Conservation (phyloP, 2,329 filamentous ascomycete species). For the Whalleya microplaca region DNA sequence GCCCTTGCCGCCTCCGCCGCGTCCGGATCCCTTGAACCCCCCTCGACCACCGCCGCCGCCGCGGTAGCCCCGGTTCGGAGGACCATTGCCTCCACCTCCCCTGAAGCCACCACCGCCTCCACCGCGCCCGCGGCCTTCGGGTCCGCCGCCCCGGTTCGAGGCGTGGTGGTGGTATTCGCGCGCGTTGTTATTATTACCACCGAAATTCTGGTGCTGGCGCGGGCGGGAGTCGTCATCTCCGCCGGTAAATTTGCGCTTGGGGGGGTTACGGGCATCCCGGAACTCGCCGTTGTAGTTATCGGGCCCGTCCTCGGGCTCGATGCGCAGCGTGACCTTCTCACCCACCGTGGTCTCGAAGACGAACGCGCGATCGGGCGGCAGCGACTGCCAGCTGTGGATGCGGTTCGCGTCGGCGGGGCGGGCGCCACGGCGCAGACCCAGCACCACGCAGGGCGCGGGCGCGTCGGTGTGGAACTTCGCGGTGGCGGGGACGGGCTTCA, state of each 20-base stretch:
- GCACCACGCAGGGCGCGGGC: conserved; percentile 75
- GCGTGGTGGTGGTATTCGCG: conserved; percentile 46
- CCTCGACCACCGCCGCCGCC: conserved; percentile 46
- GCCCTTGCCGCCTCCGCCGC: conserved; percentile 38
- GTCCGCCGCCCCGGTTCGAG: conserved; percentile 47
- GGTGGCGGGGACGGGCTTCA: conserved; percentile 71
- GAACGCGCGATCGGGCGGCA: conserved; percentile 71
- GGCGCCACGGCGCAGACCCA: conserved; percentile 76
- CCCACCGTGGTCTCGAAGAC: conserved; percentile 82
- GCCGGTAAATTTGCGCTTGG: conserved; percentile 64
- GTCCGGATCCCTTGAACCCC: conserved; percentile 37
- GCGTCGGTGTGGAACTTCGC: conserved; percentile 80
- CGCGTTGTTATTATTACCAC: conserved; percentile 34
- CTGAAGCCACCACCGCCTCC: conserved; percentile 30
- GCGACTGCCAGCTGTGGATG: conserved; percentile 82
- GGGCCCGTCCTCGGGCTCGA: conserved; percentile 77
- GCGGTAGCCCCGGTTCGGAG: conserved; percentile 41
- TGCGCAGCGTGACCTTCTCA: conserved; percentile 81
- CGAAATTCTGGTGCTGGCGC: conserved; percentile 37
- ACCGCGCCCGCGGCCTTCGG: conserved; percentile 25
- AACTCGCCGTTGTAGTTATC: too few relatives aligned
- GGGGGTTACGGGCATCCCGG: too few relatives aligned
- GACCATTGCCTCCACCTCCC: conserved; percentile 39
- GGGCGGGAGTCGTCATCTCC: conserved; percentile 36
- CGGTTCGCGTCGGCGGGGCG: conserved; percentile 78